Evolutionary conservation across 441 rosid species (phyloP), one percentile per base, ranked within the genome.

Genomic region (Croton laevigatus): DNA sequence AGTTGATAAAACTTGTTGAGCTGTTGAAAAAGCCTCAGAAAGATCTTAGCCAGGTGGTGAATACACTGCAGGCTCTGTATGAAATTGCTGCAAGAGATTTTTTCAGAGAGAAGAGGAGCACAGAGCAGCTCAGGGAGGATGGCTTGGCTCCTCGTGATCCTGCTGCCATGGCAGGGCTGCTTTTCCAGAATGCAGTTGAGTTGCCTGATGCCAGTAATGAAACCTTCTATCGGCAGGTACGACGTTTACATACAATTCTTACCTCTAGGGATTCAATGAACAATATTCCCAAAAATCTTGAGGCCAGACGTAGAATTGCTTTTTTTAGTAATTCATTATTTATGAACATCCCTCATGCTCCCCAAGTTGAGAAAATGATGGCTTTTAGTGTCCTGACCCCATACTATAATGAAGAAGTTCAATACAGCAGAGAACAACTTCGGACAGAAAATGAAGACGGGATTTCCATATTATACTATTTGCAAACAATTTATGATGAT

Each of bases 281-380:
- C 37, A 83, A 83, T 66, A 78, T 88, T 71, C 98, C 96, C n/a
- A 80, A 78, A 76, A 93, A 89, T 81, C 83, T 93, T 8, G 97
- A 93, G 82, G 98, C 98, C 32, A 86, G 96, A 74, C 89, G 96
- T 62, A 79, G 98, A 69, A 89, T 93, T 71, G 94, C 98, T 23
- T 91, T 93, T 80, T 93, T 93, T 77, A 93, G 97, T 74, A 93
- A 89, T 74, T 93, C 97, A n/a, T 90, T 93, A 62, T 91, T 91
- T 75, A 91, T 93, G 98, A 93, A 84, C 81, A 88, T 93, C 87
- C 98, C 98, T 45, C 96, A 87, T 76, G 92, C 98, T 75, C 98
- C 98, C 62, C 96, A 84, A 83, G 98, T 93, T 46, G 98, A 93
- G 91, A 93, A 91, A 77, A 93, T 89, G 97, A 86, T 89, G 96